phyloP scores from a whole-genome alignment of 2,329 filamentous ascomycete species.

The Trematosphaeria pertusa region DNA sequence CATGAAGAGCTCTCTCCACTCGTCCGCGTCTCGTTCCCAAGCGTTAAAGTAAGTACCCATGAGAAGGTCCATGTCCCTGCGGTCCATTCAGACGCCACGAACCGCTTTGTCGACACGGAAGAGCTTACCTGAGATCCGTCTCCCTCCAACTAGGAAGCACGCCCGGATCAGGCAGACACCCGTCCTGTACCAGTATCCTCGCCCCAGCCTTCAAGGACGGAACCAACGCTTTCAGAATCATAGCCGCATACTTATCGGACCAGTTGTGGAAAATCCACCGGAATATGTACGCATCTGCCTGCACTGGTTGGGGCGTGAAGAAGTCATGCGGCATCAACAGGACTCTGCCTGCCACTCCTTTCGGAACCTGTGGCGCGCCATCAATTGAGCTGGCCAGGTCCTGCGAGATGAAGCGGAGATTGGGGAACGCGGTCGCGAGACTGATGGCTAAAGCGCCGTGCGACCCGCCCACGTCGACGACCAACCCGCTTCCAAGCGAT shows the following conservation, averaged over 20 bases:
- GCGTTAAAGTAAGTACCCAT: background rate
- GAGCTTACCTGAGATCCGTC: background rate
- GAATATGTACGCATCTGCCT: constrained; percentile 57
- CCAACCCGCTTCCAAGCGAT: constrained; percentile 5
- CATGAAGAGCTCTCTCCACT: constrained; percentile 4
- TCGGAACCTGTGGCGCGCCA: background rate
- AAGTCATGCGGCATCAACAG: background rate
- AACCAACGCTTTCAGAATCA: constrained; percentile 7
- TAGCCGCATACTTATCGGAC: constrained; percentile 2
- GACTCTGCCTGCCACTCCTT: background rate
- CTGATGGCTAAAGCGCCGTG: background rate
- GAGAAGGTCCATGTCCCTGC: constrained; percentile 2
- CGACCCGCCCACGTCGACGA: constrained; percentile 3
- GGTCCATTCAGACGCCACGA: background rate
- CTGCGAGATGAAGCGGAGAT: background rate
- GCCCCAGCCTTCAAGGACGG: constrained; percentile 8
- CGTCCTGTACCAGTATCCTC: constrained; percentile 38
- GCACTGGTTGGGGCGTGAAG: constrained; percentile 22
- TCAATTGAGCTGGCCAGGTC: background rate
- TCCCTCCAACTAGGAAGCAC: background rate
- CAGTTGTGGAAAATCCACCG: constrained; percentile 64
- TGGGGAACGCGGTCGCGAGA: background rate
- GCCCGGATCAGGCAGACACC: constrained; percentile 23
- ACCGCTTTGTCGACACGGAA: background rate
- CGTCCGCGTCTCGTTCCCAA: constrained; percentile 3